Evolutionary conservation across 208 protist genomes (phyloP).

Genomic region (Porcisia deanei): DNA sequence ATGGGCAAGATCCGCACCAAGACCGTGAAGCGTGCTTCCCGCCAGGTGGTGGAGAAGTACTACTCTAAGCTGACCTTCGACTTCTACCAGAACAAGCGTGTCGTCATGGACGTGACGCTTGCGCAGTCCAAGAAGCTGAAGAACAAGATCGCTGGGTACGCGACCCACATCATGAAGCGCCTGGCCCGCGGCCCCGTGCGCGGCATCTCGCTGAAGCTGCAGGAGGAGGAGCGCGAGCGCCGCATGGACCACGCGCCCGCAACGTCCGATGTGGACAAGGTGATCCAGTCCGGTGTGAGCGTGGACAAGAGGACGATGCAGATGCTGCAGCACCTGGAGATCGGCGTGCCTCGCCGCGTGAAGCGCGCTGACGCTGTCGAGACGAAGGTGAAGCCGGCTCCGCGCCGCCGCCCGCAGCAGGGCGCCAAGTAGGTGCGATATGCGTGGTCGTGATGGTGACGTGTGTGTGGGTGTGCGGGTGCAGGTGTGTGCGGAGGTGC

Average conservation of each 20-base stretch:
- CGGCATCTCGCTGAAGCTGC: slow-evolving; percentile 99
- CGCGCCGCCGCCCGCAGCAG: slow-evolving; percentile 98
- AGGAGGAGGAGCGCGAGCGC: slow-evolving; percentile 99
- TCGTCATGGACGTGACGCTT: slow-evolving; percentile 97
- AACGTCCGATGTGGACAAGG: slow-evolving; percentile 85
- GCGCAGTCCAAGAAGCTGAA: slow-evolving; percentile 99
- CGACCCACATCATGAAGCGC: slow-evolving; percentile 99
- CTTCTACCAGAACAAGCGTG: slow-evolving; percentile 99
- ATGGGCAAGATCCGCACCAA: slow-evolving; percentile 99
- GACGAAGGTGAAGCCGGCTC: slow-evolving; percentile 99
- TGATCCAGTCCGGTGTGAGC: slow-evolving; percentile 84
- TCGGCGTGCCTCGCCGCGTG: slow-evolving; percentile 83
- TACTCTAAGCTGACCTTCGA: slow-evolving; percentile 98
- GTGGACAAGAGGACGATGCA: slow-evolving; percentile 87
- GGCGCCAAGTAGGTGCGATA: slow-evolving; percentile 59
- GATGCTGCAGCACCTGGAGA: slow-evolving; percentile 89
- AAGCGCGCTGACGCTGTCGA: slow-evolving; percentile 61
- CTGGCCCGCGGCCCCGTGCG: slow-evolving; percentile 98
- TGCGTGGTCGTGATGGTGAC: not conserved
- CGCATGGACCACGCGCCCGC: slow-evolving; percentile 99
- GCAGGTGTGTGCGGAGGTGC: not conserved
- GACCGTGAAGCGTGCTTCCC: slow-evolving; percentile 99
- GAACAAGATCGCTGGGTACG: slow-evolving; percentile 99
- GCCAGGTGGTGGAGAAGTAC: slow-evolving; percentile 99
- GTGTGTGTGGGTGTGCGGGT: not conserved